A percentile compares a stretch with the other conserved stretches of the same genome.
These are phyloP conservation scores for Coprinellus micaceus DNA, from an alignment of 768 basidiomycete genomes.

Conservation along the genomic window DNA sequence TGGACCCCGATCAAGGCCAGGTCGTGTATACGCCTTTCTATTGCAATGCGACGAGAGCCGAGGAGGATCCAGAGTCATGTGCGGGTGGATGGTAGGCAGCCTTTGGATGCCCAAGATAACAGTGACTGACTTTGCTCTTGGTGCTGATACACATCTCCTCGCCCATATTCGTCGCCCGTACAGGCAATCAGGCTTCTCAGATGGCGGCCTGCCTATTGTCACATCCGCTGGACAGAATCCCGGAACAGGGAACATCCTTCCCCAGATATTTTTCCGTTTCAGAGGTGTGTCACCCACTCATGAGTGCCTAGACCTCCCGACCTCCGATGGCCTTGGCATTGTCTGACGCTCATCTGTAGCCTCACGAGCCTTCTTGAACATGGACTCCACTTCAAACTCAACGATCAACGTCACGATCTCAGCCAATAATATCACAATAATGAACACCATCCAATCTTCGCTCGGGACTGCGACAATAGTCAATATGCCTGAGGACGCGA, in stretches of 20 bases:
- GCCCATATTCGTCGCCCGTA: neutral
- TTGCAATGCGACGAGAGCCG: conserved; percentile 30
- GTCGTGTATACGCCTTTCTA: conserved; percentile 48
- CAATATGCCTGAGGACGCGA: conserved; percentile 2
- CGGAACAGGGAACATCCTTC: conserved; percentile 40
- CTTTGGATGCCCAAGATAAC: neutral
- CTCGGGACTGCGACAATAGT: conserved; percentile 7
- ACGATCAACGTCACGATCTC: conserved; percentile 9
- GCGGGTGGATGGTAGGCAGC: conserved; percentile 42
- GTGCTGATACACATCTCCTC: neutral
- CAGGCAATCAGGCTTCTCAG: conserved; percentile 10
- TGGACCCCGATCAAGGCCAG: conserved; percentile 28
- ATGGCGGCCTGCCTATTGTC: conserved; percentile 21
- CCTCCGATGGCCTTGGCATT: neutral
- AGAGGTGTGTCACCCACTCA: conserved; percentile 34
- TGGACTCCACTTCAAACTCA: conserved; percentile 1
- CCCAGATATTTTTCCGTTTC: conserved; percentile 57
- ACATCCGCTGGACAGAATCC: conserved; percentile 44
- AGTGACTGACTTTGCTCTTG: neutral
- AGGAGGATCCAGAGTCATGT: conserved; percentile 27
- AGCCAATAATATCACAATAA: conserved; percentile 6
- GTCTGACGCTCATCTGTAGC: neutral
- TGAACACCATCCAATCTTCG: conserved; percentile 4
- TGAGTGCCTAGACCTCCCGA: neutral
- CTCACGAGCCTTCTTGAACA: conserved; percentile 5